These are phyloP conservation scores for Camelina neglecta DNA, from an alignment of 345 rosid species.

Conservation along the genomic window DNA sequence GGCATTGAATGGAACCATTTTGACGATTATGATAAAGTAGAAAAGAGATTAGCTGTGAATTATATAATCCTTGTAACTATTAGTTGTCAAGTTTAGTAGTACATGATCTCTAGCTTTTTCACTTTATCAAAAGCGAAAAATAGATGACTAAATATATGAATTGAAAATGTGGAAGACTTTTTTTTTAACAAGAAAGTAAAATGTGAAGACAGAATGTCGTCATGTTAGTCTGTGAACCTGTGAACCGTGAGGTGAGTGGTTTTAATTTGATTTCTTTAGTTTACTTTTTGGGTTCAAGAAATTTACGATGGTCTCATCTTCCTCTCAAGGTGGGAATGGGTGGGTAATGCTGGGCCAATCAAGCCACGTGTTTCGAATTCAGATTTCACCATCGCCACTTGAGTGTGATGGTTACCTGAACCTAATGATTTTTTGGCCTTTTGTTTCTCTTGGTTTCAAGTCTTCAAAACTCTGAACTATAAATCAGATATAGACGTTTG, in stretches of 20 bases:
- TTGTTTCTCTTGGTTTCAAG: conserved; percentile 12
- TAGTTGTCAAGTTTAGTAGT: conserved; percentile 23
- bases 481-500: not conserved
- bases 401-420: conserved; percentile 28
- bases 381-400: conserved; percentile 10
- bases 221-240: conserved; percentile 18
- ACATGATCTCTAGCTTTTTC: conserved; percentile 17
- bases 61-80: conserved; percentile 2
- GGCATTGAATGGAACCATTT: not conserved
- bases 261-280: conserved; percentile 15
- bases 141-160: not conserved
- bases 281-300: conserved; percentile 18
- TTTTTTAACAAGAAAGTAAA: conserved; percentile 32
- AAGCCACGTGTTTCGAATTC: conserved; percentile 23
- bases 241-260: conserved; percentile 23
- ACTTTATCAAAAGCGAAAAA: conserved; percentile 39
- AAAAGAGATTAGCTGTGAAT: not conserved
- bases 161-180: conserved; percentile 25
- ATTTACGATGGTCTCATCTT: conserved; percentile 35
- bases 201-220: conserved; percentile 45
- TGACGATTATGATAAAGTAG: not conserved
- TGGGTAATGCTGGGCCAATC: conserved; percentile 23
- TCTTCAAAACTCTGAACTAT: not conserved
- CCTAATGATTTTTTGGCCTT: conserved; percentile 14
- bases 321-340: conserved; percentile 32